Evolutionary conservation across 139 green algal genomes (phyloP).

Genomic region (Tetraselmis chui): DNA sequence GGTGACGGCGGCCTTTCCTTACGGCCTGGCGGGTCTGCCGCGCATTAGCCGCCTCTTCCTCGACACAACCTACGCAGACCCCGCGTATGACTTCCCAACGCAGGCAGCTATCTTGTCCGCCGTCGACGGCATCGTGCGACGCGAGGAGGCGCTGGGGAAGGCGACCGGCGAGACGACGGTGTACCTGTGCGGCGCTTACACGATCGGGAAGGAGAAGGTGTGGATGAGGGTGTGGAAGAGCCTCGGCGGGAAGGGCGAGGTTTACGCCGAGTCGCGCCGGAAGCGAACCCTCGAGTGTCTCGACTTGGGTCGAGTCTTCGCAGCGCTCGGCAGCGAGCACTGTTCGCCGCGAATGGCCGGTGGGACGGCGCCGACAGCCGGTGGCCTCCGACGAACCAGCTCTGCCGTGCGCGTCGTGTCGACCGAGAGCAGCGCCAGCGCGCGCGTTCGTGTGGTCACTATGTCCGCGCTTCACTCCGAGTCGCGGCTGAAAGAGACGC

Average conservation of each 20-base stretch:
- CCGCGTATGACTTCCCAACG: conserved; percentile 62
- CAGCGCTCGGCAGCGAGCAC: background rate
- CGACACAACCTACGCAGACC: conserved; percentile 91
- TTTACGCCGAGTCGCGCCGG: background rate
- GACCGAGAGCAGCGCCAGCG: background rate
- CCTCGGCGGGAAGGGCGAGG: background rate
- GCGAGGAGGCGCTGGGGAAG: background rate
- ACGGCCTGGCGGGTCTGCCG: background rate
- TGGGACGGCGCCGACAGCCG: background rate
- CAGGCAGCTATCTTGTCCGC: conserved; percentile 25
- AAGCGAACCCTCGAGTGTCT: background rate
- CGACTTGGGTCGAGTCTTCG: background rate
- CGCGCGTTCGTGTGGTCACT: background rate
- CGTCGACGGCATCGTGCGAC: background rate
- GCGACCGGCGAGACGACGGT: conserved; percentile 40
- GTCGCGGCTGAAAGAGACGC: background rate
- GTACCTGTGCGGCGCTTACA: conserved; percentile 85
- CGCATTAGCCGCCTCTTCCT: conserved; percentile 25
- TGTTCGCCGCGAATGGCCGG: background rate
- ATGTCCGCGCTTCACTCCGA: background rate
- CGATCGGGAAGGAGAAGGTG: conserved; percentile 66
- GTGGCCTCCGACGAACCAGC: background rate
- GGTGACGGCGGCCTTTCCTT: background rate
- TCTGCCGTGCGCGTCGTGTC: background rate
- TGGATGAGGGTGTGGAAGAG: background rate